These are phyloP conservation scores for Samsoniella hepiali DNA, from an alignment of 2,329 filamentous ascomycete genomes.

Conservation along the genomic window DNA sequence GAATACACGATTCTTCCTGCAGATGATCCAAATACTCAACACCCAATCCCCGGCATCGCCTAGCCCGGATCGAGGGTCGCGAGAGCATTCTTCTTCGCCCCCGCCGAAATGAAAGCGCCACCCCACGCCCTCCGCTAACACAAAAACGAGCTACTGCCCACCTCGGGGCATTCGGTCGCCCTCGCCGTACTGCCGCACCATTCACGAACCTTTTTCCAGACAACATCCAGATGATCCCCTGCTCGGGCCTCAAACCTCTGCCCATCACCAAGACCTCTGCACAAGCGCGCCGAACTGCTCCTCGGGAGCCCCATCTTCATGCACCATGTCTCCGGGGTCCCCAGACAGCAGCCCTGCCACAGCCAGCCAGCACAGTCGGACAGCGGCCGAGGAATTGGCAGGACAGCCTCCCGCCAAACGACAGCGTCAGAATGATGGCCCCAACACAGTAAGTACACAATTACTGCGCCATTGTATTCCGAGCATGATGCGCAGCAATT, in stretches of 20 bases:
- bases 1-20: not conserved
- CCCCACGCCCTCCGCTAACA: not conserved
- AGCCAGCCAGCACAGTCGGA: not conserved
- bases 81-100: not conserved
- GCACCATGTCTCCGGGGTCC: slow-evolving; percentile 9
- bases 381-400: not conserved
- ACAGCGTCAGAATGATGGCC: not conserved
- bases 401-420: slow-evolving; percentile 5
- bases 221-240: not conserved
- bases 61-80: not conserved
- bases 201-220: not conserved
- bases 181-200: slow-evolving; percentile 13
- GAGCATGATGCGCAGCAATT: not conserved
- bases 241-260: not conserved
- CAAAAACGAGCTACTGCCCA: not conserved
- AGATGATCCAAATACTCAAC: not conserved
- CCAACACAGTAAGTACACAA: not conserved
- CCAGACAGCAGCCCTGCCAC: not conserved
- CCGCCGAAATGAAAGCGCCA: slow-evolving; percentile 4
- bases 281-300: not conserved
- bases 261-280: not conserved
- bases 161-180: slow-evolving; percentile 15
- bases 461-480: too few relatives aligned
- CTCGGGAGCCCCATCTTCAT: not conserved
- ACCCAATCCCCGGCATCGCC: not conserved